Conservation (phyloP, 108 stramenopile species). For the Tribonema minus region DNA sequence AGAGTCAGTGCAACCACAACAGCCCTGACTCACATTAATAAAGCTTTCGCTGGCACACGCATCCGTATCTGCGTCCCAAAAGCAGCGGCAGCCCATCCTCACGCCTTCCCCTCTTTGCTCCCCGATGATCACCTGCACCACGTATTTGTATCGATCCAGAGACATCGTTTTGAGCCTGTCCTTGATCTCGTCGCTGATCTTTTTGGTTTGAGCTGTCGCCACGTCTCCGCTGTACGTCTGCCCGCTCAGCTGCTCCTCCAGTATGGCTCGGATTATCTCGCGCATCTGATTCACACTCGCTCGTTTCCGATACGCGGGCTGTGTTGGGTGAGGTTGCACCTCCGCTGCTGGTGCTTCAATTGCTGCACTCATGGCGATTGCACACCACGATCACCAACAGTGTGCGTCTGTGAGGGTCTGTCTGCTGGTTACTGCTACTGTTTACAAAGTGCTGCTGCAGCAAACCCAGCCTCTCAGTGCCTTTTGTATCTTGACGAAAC, state of each 20-base stretch:
- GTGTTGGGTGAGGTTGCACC: background rate
- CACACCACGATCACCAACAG: background rate
- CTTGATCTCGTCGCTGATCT: conserved; percentile 39
- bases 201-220: conserved; percentile 30
- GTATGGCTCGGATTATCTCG: conserved; percentile 21
- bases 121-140: conserved; percentile 43
- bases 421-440: background rate
- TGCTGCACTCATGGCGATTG: too few relatives aligned
- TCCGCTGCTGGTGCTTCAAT: background rate
- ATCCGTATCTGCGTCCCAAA: conserved; percentile 43
- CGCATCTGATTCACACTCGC: conserved; percentile 32
- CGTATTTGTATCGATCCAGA: conserved; percentile 35
- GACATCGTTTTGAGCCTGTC: conserved; percentile 37
- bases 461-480: too few relatives aligned
- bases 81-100: conserved; percentile 39
- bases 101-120: conserved; percentile 45
- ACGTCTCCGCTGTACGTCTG: conserved; percentile 32
- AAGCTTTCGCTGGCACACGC: conserved; percentile 36
- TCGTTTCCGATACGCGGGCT: background rate
- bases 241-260: conserved; percentile 36
- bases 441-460: background rate
- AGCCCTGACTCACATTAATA: conserved; percentile 15
- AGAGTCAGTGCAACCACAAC: background rate
- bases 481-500: too few relatives aligned
- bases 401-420: background rate